Evolutionary conservation across 2,329 filamentous ascomycete genomes (phyloP).

Genomic region (Fusarium drepaniforme): DNA sequence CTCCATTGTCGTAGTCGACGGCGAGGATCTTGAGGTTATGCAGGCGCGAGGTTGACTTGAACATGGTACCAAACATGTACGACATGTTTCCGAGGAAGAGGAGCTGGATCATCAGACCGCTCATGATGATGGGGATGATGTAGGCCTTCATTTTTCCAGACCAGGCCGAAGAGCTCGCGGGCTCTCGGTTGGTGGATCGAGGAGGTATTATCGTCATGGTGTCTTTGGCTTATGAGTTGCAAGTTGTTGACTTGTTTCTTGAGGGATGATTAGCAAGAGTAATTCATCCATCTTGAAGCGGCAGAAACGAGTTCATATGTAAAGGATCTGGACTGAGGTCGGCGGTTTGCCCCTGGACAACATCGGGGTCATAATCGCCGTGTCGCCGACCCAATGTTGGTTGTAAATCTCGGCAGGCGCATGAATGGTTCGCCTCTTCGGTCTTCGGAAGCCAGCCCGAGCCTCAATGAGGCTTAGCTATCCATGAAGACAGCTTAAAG

Average conservation of each 20-base stretch:
- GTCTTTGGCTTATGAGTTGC: not conserved
- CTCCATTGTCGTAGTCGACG: slow-evolving; percentile 44
- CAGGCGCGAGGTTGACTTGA: slow-evolving; percentile 32
- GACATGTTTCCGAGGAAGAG: slow-evolving; percentile 27
- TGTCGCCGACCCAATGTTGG: not conserved
- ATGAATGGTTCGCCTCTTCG: not conserved
- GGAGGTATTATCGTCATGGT: slow-evolving; percentile 8
- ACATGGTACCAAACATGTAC: slow-evolving; percentile 49
- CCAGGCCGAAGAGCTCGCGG: slow-evolving; percentile 6
- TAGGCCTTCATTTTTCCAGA: slow-evolving; percentile 11
- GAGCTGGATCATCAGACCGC: not conserved
- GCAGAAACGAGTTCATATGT: not conserved
- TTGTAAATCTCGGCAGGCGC: not conserved
- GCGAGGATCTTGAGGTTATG: slow-evolving; percentile 41
- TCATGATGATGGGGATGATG: slow-evolving; percentile 1
- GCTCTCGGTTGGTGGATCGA: slow-evolving; percentile 10
- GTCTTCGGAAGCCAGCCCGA: not conserved
- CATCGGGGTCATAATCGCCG: not conserved
- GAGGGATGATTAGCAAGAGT: not conserved
- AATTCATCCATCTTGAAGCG: not conserved
- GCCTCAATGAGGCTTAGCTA: not conserved
- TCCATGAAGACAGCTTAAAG: not conserved
- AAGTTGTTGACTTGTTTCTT: not conserved
- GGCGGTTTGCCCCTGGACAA: not conserved
- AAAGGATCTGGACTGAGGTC: not conserved